A percentile compares a stretch with the other conserved stretches of the same genome.
Conservation (phyloP, 495 filamentous ascomycete genomes). For the Penicillium samsonianum region DNA sequence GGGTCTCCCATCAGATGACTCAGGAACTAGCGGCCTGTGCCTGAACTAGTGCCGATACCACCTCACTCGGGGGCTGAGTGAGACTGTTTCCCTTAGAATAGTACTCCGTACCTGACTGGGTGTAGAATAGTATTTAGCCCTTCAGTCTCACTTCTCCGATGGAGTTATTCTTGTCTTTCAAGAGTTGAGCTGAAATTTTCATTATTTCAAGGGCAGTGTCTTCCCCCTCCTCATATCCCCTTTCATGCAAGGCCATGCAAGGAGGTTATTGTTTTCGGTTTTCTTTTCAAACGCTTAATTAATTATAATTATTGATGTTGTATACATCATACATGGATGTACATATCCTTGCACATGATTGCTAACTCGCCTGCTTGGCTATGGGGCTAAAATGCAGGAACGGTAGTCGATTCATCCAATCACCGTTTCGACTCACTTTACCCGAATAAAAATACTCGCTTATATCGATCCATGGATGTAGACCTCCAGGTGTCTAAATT, state of each 20-base stretch:
- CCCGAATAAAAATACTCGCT: slow-evolving; percentile 1
- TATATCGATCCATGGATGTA: background rate
- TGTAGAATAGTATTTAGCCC: background rate
- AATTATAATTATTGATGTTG: too few species aligned
- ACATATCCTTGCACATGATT: background rate
- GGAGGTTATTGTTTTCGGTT: background rate
- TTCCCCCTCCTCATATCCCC: background rate
- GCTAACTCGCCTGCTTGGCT: background rate
- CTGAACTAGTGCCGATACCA: slow-evolving; percentile 1
- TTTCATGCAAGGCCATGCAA: background rate
- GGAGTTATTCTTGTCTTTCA: background rate
- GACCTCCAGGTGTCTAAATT: background rate
- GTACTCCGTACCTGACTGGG: background rate
- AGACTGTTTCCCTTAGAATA: background rate
- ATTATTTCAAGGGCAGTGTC: background rate
- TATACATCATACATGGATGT: background rate
- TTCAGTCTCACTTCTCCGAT: too few species aligned
- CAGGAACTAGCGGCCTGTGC: slow-evolving; percentile 11
- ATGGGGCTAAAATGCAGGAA: background rate
- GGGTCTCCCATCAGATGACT: slow-evolving; percentile 10
- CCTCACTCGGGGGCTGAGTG: slow-evolving; percentile 1
- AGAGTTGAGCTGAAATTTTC: background rate
- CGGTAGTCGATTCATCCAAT: background rate
- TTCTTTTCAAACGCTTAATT: background rate
- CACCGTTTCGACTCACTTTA: background rate